Percentiles rank a stretch among this genome's conserved stretches.
Conservation (phyloP, 371 early-diverging fungal species). For the Thermomucor indicae-seudaticae region DNA sequence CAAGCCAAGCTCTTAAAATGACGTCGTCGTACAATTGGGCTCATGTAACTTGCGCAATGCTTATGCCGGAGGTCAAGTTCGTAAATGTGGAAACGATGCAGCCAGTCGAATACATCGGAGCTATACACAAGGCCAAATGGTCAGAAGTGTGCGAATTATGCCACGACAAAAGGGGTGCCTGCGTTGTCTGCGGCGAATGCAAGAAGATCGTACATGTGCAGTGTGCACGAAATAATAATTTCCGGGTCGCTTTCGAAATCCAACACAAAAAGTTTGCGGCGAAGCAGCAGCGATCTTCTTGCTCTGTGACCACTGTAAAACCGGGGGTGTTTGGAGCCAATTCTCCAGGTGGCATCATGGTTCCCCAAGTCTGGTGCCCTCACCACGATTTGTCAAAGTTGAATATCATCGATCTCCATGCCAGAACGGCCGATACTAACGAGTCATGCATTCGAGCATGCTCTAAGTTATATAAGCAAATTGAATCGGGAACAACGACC, state of each 20-base stretch:
- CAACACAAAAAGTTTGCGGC: too few relatives aligned
- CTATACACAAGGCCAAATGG: conserved; percentile 64
- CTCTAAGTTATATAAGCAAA: conserved; percentile 21
- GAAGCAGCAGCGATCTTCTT: too few relatives aligned
- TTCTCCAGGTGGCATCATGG: too few relatives aligned
- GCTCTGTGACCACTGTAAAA: too few relatives aligned
- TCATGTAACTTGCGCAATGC: conserved; percentile 87
- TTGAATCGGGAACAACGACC: conserved; percentile 28
- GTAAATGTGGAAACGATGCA: conserved; percentile 63
- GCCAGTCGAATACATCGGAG: conserved; percentile 74
- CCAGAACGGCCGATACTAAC: background rate
- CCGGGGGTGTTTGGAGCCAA: too few relatives aligned
- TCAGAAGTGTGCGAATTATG: conserved; percentile 50
- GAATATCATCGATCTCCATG: background rate
- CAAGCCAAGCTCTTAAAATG: conserved; percentile 73
- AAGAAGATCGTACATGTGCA: conserved; percentile 34
- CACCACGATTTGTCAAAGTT: background rate
- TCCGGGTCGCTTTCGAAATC: conserved; percentile 43
- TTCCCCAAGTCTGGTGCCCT: background rate
- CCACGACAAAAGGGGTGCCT: conserved; percentile 32
- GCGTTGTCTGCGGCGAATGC: conserved; percentile 38
- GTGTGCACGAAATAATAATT: conserved; percentile 46
- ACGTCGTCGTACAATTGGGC: conserved; percentile 90
- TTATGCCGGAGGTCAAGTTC: conserved; percentile 74
- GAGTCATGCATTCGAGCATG: conserved; percentile 26